phyloP scores from a whole-genome alignment of 352 stramenopile species.

The Globisporangium rhizosaccharum region DNA sequence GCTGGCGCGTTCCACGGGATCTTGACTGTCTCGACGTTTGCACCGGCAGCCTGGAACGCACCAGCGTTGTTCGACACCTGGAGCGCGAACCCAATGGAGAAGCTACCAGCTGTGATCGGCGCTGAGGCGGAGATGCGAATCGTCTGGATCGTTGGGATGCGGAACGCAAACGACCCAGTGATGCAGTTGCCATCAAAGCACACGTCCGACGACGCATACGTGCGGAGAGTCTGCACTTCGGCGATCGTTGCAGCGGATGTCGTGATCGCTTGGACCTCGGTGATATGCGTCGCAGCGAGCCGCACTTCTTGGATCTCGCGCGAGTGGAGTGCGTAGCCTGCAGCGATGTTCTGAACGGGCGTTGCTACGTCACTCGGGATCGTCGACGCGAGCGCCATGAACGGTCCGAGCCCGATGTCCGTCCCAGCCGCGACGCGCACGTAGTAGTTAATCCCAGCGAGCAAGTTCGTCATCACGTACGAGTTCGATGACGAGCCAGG shows the following conservation, averaged over 20 bases:
- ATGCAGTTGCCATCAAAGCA: conserved; percentile 54
- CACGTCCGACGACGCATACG: conserved; percentile 30
- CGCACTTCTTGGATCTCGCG: conserved; percentile 68
- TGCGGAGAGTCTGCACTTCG: conserved; percentile 70
- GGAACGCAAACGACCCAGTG: conserved; percentile 49
- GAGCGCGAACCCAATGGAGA: conserved; percentile 38
- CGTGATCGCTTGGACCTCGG: conserved; percentile 59
- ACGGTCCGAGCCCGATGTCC: conserved; percentile 46
- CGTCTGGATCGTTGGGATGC: conserved; percentile 67
- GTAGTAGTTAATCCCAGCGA: conserved; percentile 65
- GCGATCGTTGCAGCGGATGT: conserved; percentile 56
- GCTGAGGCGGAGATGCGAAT: conserved; percentile 50
- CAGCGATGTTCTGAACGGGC: conserved; percentile 40
- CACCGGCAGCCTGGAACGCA: conserved; percentile 22
- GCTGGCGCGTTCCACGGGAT: conserved; percentile 45
- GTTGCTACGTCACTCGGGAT: conserved; percentile 43
- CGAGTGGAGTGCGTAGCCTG: conserved; percentile 52
- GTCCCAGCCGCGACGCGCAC: conserved; percentile 54
- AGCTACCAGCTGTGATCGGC: conserved; percentile 45
- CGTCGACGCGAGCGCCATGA: conserved; percentile 27
- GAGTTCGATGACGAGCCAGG: conserved; percentile 26
- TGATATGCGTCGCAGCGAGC: conserved; percentile 57
- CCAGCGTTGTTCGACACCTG: conserved; percentile 22
- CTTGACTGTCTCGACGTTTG: conserved; percentile 9
- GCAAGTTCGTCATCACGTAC: conserved; percentile 41